Conservation (phyloP, 176 grass and related monocot species). For the Aegilops tauschii region DNA sequence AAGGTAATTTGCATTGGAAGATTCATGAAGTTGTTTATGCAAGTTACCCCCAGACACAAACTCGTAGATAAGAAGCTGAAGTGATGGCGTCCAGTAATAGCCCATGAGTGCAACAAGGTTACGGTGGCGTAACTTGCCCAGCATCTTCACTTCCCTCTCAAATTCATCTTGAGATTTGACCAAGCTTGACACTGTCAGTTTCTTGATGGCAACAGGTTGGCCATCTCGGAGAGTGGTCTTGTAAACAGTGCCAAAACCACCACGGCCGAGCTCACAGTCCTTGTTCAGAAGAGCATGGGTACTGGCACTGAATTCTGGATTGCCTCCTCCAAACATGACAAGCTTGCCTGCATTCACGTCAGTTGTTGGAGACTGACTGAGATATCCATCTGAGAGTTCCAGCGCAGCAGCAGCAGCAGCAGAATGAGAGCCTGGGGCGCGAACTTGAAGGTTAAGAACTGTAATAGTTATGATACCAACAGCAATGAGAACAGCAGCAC, state of each 20-base stretch:
- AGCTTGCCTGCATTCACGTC: conserved; percentile 84
- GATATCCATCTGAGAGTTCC: conserved; percentile 84
- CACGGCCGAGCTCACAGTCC: conserved; percentile 96
- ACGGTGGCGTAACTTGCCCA: conserved; percentile 79
- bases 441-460: conserved; percentile 78
- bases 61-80: conserved; percentile 97
- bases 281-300: conserved; percentile 93
- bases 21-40: conserved; percentile 80
- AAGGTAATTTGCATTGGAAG: conserved; percentile 58
- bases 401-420: conserved; percentile 49
- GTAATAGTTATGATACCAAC: conserved; percentile 85
- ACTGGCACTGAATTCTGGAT: conserved; percentile 90
- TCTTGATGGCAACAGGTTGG: conserved; percentile 89
- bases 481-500: conserved; percentile 83
- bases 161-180: conserved; percentile 99
- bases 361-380: conserved; percentile 83
- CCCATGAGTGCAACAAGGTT: conserved; percentile 84
- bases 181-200: conserved; percentile 96
- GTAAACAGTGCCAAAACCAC: conserved; percentile 95
- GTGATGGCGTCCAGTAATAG: conserved; percentile 94
- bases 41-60: conserved; percentile 89
- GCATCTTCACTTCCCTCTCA: conserved; percentile 90
- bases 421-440: conserved; percentile 45
- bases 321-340: conserved; percentile 91
- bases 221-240: conserved; percentile 82